Evolutionary conservation across 2,329 filamentous ascomycete genomes (phyloP), one percentile per base, ranked within the genome.

Genomic region (Diaporthe ilicicola): DNA sequence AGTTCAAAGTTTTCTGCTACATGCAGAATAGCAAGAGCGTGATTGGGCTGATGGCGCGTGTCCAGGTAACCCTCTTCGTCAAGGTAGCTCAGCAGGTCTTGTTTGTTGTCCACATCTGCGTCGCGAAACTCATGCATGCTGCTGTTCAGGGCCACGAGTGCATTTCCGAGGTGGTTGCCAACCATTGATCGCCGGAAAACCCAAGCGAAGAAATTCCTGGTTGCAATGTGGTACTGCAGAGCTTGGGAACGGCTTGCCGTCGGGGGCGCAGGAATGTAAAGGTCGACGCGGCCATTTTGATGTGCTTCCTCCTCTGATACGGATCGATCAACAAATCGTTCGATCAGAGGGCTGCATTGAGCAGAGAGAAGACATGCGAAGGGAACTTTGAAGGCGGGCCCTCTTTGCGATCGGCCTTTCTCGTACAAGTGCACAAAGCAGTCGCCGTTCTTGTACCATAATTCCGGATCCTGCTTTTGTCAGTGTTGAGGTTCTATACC

Each of bases 141-240:
- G 70, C 89, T 86, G 74, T 92, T 82, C n/a, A 95, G 83, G 29
- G 85, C 84, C 17, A 92, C 86, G 12, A 95, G 81, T 0, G 92
- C 86, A 24, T 81, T 81, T 1, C 93, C 92, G 22, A 96, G 85
- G 67, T 88, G 86, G 44, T 86, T 82, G 7, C 92, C 93, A 1
- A 94, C 92, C 42, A 95, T 78, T 0, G 93, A 89, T 72, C 87
- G 87, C 3, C 88, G 84, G 70, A 89, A 87, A 1, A 93, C 79
- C 84, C 91, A 94, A 4, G 93, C 93, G 71, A 95, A 91, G 75
- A 94, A 89, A 76, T 95, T 95, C 17, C 93, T 87, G 3, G 89
- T 93, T 1, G 90, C 88, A 6, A 94, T 77, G 75, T 94, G 91
- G 78, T 92, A 92, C 46, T 84, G 79, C 74, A 90, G 88, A 0